A percentile compares a stretch with the other conserved stretches of the same genome.
phyloP scores from a whole-genome alignment of 2,329 filamentous ascomycete species.

The Trichothecium sympodiale region DNA sequence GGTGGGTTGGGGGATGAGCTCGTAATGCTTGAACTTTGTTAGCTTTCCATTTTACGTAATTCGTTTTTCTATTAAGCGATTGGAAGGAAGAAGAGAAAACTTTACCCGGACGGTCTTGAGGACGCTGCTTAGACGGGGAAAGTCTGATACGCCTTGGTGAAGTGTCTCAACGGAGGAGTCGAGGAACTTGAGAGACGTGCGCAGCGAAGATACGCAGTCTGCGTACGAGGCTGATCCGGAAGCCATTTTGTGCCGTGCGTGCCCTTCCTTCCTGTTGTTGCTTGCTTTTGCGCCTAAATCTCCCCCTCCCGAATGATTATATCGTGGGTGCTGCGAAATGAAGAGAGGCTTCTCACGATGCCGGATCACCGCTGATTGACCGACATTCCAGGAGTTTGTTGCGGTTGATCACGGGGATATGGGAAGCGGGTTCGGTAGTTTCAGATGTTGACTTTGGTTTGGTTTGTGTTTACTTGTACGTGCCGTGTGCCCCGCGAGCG shows the following conservation, averaged over 20 bases:
- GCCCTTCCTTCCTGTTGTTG: no score
- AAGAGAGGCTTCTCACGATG: no score
- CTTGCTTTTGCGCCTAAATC: no score
- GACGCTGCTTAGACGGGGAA: constrained; percentile 42
- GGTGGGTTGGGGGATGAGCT: constrained; percentile 77
- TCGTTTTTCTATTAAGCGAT: not conserved
- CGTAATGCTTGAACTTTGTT: constrained; percentile 62
- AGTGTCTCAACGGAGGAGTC: constrained; percentile 49
- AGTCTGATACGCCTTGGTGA: constrained; percentile 44
- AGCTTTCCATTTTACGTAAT: not conserved
- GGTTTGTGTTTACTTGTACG: no score
- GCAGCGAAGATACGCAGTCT: constrained; percentile 49
- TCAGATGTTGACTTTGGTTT: no score
- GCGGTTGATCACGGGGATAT: no score
- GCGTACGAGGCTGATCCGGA: constrained; percentile 29
- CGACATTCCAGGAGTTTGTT: no score
- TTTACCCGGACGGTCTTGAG: constrained; percentile 45
- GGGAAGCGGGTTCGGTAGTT: no score
- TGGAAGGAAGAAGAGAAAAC: constrained; percentile 1
- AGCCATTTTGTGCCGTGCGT: constrained; percentile 7
- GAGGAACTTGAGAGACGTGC: constrained; percentile 48
- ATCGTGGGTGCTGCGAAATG: no score
- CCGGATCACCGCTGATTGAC: no score
- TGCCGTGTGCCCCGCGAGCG: no score
- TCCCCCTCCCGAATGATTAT: no score